phyloP scores from a whole-genome alignment of 2,329 filamentous ascomycete species.

The Lachnellula subtilissima region DNA sequence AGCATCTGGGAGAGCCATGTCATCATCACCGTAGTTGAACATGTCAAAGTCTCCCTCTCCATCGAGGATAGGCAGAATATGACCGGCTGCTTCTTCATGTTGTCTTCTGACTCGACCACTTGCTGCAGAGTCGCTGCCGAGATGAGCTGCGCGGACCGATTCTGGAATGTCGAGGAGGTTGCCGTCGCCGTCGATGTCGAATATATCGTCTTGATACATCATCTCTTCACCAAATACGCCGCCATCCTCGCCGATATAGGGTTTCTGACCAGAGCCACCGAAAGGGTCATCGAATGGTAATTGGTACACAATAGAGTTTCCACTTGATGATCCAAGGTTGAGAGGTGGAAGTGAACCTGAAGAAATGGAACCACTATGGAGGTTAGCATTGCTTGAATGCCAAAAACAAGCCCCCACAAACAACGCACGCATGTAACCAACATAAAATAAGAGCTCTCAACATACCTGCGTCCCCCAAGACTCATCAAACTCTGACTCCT shows the following conservation, averaged over 20 bases:
- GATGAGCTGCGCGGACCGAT: slow-evolving; percentile 19
- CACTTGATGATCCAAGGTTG: slow-evolving; percentile 45
- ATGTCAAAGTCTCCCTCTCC: slow-evolving; percentile 28
- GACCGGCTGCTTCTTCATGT: slow-evolving; percentile 36
- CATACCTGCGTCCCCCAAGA: not conserved
- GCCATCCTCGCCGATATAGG: slow-evolving; percentile 25
- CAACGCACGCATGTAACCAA: not conserved
- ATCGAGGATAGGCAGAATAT: slow-evolving; percentile 20
- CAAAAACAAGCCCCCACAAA: no score
- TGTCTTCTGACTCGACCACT: slow-evolving; percentile 38
- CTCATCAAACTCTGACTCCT: not conserved
- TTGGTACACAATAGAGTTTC: slow-evolving; percentile 32
- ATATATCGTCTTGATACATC: slow-evolving; percentile 47
- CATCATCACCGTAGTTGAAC: slow-evolving; percentile 28
- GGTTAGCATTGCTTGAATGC: slow-evolving; percentile 16
- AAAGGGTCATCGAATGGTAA: slow-evolving; percentile 26
- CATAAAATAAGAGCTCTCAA: not conserved
- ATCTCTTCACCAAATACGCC: slow-evolving; percentile 36
- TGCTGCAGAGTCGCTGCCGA: slow-evolving; percentile 33
- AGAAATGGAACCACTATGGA: slow-evolving; percentile 24
- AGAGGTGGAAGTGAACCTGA: slow-evolving; percentile 37
- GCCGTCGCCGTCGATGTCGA: slow-evolving; percentile 58
- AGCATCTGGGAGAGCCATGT: slow-evolving; percentile 27
- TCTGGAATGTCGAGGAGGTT: slow-evolving; percentile 46
- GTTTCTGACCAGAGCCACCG: slow-evolving; percentile 30